Evolutionary conservation across 2,329 filamentous ascomycete genomes (phyloP).

Genomic region (Trematosphaeria pertusa): DNA sequence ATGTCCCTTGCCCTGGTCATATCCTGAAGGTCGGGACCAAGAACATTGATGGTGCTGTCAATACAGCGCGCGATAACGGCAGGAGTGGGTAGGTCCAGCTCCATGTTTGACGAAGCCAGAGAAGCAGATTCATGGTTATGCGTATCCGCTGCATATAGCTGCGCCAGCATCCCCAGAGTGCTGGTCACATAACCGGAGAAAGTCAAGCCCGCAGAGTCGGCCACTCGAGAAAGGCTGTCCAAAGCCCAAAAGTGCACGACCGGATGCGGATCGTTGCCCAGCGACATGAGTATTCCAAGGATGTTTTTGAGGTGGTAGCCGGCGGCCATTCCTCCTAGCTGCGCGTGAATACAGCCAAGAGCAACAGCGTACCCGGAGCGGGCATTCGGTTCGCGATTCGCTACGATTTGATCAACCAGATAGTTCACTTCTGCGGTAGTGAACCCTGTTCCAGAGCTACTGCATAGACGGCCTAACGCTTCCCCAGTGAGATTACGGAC

Average conservation of each 20-base stretch:
- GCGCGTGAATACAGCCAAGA: slow-evolving; percentile 89
- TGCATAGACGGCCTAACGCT: slow-evolving; percentile 85
- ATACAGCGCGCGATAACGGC: slow-evolving; percentile 86
- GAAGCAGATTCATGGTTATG: slow-evolving; percentile 86
- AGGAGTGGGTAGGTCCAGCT: slow-evolving; percentile 81
- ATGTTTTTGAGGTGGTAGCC: slow-evolving; percentile 97
- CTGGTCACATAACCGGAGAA: slow-evolving; percentile 91
- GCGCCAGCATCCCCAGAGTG: slow-evolving; percentile 90
- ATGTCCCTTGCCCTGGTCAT: slow-evolving; percentile 89
- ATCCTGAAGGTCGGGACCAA: slow-evolving; percentile 94
- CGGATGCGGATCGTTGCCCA: slow-evolving; percentile 94
- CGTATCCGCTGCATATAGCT: slow-evolving; percentile 88
- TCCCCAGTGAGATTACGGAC: slow-evolving; percentile 86
- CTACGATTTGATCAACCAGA: slow-evolving; percentile 91
- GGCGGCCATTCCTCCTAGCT: slow-evolving; percentile 96
- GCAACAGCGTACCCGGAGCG: slow-evolving; percentile 94
- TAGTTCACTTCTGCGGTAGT: slow-evolving; percentile 90
- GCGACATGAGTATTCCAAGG: slow-evolving; percentile 95
- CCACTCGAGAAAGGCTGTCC: slow-evolving; percentile 83
- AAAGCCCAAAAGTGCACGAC: slow-evolving; percentile 96
- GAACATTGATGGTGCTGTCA: slow-evolving; percentile 94
- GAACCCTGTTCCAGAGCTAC: slow-evolving; percentile 81
- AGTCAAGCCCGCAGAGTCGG: slow-evolving; percentile 89
- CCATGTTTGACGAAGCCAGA: slow-evolving; percentile 85
- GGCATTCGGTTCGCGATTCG: slow-evolving; percentile 90